Conservation (phyloP, 768 basidiomycete species). For the Hericium alpestre region DNA sequence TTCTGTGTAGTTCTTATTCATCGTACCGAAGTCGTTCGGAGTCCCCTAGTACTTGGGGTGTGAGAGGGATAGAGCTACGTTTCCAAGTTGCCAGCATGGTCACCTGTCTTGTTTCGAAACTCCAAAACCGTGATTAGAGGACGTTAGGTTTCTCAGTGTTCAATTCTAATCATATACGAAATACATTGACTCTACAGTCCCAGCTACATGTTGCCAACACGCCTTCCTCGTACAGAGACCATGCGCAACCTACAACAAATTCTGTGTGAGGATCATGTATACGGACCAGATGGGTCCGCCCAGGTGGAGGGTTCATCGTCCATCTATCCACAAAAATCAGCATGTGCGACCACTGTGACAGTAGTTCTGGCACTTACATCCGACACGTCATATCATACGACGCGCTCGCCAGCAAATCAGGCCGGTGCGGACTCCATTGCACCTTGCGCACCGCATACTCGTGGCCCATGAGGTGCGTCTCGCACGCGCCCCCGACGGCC, state of each 20-base stretch:
- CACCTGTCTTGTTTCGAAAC: no score
- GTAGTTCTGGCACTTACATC: slow-evolving; percentile 43
- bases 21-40: no score
- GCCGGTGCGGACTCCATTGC: slow-evolving; percentile 77
- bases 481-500: slow-evolving; percentile 63
- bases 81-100: no score
- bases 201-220: slow-evolving; percentile 84
- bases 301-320: slow-evolving; percentile 51
- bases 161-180: slow-evolving; percentile 32
- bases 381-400: slow-evolving; percentile 96
- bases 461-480: slow-evolving; percentile 65
- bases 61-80: no score
- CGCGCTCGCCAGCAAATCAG: slow-evolving; percentile 59
- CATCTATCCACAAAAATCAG: slow-evolving; percentile 33
- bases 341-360: not conserved
- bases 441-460: slow-evolving; percentile 86
- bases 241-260: slow-evolving; percentile 84
- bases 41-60: no score
- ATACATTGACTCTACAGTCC: slow-evolving; percentile 80
- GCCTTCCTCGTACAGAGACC: slow-evolving; percentile 89
- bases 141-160: no score
- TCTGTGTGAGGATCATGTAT: slow-evolving; percentile 88
- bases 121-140: no score
- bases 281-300: slow-evolving; percentile 42
- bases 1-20: no score